Conservation (phyloP, 1,139 yeast species). For the Hemisphaericaspora xylanilytica region DNA sequence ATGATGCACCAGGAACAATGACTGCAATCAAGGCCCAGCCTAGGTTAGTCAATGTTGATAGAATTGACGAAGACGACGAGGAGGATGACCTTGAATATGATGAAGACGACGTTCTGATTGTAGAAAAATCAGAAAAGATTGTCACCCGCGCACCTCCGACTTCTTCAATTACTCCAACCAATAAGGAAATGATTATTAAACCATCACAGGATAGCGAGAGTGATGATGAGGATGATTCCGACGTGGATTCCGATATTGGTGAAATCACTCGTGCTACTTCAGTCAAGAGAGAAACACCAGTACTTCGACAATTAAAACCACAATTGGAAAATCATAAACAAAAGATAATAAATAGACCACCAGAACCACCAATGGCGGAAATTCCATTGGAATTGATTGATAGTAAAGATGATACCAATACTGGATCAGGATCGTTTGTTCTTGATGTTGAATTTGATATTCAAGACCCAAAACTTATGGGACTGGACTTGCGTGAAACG, state of each 20-base stretch:
- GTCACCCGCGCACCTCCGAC: not conserved
- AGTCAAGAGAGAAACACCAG: constrained; percentile 18
- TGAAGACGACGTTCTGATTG: constrained; percentile 12
- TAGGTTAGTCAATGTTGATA: constrained; percentile 55
- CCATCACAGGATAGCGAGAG: constrained; percentile 20
- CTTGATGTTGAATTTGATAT: constrained; percentile 36
- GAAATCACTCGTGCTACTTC: constrained; percentile 47
- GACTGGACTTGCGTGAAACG: not conserved
- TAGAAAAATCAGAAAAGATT: not conserved
- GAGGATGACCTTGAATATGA: constrained; percentile 30
- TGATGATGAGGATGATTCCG: constrained; percentile 34
- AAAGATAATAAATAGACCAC: not conserved
- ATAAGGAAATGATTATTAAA: constrained; percentile 6
- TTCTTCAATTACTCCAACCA: constrained; percentile 6
- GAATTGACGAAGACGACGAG: constrained; percentile 51
- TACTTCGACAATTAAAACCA: not conserved
- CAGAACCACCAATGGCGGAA: not conserved
- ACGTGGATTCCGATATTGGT: constrained; percentile 49
- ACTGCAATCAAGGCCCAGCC: constrained; percentile 76
- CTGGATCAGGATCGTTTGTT: constrained; percentile 28
- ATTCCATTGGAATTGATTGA: constrained; percentile 7
- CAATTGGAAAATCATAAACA: not conserved
- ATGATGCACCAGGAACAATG: constrained; percentile 35
- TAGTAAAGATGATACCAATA: constrained; percentile 9
- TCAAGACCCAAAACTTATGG: constrained; percentile 5